Evolutionary conservation across 1,284 basidiomycete genomes (phyloP).

Genomic region (Pseudozyma pruni): DNA sequence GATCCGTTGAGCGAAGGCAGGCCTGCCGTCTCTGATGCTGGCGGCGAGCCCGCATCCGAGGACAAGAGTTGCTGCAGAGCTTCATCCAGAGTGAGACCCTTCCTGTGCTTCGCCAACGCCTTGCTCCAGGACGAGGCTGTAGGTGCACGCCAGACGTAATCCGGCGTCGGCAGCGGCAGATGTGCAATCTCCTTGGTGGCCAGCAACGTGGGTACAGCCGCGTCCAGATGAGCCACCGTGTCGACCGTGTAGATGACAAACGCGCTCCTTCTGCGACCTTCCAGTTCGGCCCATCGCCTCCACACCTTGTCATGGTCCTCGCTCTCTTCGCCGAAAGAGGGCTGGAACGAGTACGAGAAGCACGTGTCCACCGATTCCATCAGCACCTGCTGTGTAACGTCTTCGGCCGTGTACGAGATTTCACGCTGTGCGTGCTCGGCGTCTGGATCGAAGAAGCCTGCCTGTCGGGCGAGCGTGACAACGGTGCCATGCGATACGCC

Average conservation of each 20-base stretch:
- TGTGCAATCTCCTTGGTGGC: conserved; percentile 51
- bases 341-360: conserved; percentile 49
- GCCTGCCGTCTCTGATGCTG: conserved; percentile 1
- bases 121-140: conserved; percentile 40
- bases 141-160: conserved; percentile 53
- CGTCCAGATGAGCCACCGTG: conserved; percentile 55
- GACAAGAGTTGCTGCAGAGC: conserved; percentile 47
- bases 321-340: conserved; percentile 31
- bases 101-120: conserved; percentile 26
- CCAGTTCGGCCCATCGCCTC: conserved; percentile 58
- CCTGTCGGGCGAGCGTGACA: conserved; percentile 52
- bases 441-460: conserved; percentile 52
- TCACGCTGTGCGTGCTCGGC: conserved; percentile 40
- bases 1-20: conserved; percentile 42
- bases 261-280: conserved; percentile 53
- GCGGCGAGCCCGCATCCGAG: conserved; percentile 16
- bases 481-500: conserved; percentile 51
- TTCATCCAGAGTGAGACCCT: conserved; percentile 50
- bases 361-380: conserved; percentile 36
- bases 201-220: conserved; percentile 43
- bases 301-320: conserved; percentile 52
- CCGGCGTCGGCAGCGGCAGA: conserved; percentile 56
- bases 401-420: conserved; percentile 29
- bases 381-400: conserved; percentile 39
- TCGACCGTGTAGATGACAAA: conserved; percentile 55